A percentile compares a stretch with the other conserved stretches of the same genome.
These are phyloP conservation scores for Cryptosporidium ryanae DNA, from an alignment of 169 alveolate genomes.

Conservation along the genomic window DNA sequence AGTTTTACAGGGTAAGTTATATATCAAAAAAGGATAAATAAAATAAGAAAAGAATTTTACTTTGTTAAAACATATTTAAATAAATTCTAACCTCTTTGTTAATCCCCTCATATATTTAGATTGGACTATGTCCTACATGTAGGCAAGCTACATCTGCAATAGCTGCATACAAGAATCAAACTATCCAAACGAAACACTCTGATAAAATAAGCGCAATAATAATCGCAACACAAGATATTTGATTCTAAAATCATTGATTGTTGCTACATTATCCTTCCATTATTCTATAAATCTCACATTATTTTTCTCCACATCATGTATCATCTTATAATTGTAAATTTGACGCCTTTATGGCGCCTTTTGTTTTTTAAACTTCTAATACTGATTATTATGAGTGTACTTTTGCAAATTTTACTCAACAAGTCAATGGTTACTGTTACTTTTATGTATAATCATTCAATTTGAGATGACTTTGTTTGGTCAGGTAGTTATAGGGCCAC, in stretches of 20 bases:
- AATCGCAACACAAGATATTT: constrained; percentile 54
- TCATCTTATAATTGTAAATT: neutral
- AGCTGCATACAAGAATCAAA: constrained; percentile 17
- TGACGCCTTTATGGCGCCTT: constrained; percentile 45
- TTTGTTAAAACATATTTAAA: too few relatives aligned
- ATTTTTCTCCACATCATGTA: too few relatives aligned
- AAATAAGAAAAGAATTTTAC: neutral
- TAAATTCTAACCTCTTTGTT: constrained; percentile 1
- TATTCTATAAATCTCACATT: too few relatives aligned
- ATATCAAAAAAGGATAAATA: neutral
- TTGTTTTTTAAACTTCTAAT: neutral
- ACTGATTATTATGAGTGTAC: too few relatives aligned
- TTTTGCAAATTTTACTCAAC: neutral
- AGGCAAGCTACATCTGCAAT: constrained; percentile 62
- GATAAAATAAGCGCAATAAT: constrained; percentile 19
- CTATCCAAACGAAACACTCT: neutral
- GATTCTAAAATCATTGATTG: neutral
- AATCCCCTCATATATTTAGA: constrained; percentile 1
- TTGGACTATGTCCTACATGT: constrained; percentile 69
- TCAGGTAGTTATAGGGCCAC: constrained; percentile 93
- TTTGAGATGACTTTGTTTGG: constrained; percentile 83
- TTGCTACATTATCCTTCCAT: neutral
- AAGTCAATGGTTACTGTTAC: neutral
- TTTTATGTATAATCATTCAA: neutral
- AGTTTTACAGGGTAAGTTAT: constrained; percentile 59